These are phyloP conservation scores for Fraxinus nigra DNA, from an alignment of 305 asterid genomes.

Conservation along the genomic window DNA sequence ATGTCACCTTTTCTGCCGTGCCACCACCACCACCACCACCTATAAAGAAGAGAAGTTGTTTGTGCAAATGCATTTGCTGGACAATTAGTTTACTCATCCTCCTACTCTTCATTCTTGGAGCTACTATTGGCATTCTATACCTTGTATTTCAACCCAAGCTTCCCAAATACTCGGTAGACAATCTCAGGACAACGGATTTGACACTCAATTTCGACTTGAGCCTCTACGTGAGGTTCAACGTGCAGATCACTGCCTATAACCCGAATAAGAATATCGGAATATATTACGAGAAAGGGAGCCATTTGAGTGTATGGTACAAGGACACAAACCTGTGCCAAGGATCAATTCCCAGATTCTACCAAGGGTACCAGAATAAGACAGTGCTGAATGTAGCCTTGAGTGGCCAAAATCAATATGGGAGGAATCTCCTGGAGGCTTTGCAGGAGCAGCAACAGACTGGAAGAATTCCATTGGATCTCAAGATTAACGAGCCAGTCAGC, in stretches of 20 bases:
- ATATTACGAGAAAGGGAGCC: slow-evolving; percentile 79
- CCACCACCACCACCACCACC: slow-evolving; percentile 29
- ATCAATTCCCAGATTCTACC: slow-evolving; percentile 71
- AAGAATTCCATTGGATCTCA: slow-evolving; percentile 75
- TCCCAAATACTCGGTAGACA: slow-evolving; percentile 76
- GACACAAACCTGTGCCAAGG: slow-evolving; percentile 74
- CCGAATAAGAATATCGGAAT: slow-evolving; percentile 87
- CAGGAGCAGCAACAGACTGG: slow-evolving; percentile 85
- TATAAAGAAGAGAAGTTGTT: slow-evolving; percentile 36
- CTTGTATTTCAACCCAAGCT: slow-evolving; percentile 70
- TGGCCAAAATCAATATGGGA: slow-evolving; percentile 69
- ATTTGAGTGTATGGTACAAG: slow-evolving; percentile 77
- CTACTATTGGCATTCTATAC: slow-evolving; percentile 61
- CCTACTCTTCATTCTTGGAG: slow-evolving; percentile 54
- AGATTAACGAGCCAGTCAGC: slow-evolving; percentile 70
- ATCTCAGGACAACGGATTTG: slow-evolving; percentile 70
- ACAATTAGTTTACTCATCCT: slow-evolving; percentile 58
- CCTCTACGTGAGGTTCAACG: slow-evolving; percentile 68
- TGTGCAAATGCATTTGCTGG: slow-evolving; percentile 82
- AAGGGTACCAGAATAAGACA: slow-evolving; percentile 74
- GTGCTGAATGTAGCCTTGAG: slow-evolving; percentile 52
- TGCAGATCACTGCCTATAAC: slow-evolving; percentile 67
- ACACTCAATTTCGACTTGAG: slow-evolving; percentile 69
- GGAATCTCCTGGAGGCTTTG: slow-evolving; percentile 65
- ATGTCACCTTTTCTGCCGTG: slow-evolving; percentile 19